Conservation (phyloP, 805 yeast species). For the Starmera caribaea region DNA sequence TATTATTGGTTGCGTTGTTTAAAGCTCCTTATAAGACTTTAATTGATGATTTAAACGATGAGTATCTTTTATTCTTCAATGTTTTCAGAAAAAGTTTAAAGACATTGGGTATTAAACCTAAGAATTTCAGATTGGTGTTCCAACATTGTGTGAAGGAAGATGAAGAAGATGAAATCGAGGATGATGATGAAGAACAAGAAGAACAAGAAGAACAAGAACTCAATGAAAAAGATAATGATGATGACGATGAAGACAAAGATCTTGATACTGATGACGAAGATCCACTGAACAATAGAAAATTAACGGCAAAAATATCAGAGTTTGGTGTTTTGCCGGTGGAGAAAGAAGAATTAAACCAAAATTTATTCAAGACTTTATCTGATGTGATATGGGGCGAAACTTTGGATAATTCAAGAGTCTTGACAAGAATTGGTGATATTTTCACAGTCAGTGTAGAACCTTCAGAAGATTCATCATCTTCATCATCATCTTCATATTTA, state of each 20-base stretch:
- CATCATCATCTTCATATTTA: conserved; percentile 3
- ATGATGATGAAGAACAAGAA: no score
- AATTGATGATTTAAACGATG: conserved; percentile 3
- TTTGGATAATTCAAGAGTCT: conserved; percentile 13
- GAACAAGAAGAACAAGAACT: no score
- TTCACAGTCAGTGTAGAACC: conserved; percentile 24
- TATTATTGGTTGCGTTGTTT: conserved; percentile 19
- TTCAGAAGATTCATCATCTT: background rate
- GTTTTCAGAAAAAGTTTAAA: no score
- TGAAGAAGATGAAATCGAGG: conserved; percentile 1
- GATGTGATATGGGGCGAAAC: conserved; percentile 22
- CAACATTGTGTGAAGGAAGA: conserved; percentile 2
- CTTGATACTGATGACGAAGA: no score
- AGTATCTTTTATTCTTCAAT: no score
- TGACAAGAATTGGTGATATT: conserved; percentile 22
- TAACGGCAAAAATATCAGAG: no score
- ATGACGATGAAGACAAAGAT: no score
- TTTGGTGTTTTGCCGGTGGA: conserved; percentile 26
- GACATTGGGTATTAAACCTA: no score
- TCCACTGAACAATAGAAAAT: no score
- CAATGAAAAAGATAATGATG: no score
- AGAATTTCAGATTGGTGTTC: conserved; percentile 2
- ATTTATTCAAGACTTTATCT: conserved; percentile 25
- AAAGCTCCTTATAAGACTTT: conserved; percentile 8
- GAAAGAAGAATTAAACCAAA: conserved; percentile 17